phyloP scores from a whole-genome alignment of 805 yeast genomes.

The Ogataea zsoltii region DNA sequence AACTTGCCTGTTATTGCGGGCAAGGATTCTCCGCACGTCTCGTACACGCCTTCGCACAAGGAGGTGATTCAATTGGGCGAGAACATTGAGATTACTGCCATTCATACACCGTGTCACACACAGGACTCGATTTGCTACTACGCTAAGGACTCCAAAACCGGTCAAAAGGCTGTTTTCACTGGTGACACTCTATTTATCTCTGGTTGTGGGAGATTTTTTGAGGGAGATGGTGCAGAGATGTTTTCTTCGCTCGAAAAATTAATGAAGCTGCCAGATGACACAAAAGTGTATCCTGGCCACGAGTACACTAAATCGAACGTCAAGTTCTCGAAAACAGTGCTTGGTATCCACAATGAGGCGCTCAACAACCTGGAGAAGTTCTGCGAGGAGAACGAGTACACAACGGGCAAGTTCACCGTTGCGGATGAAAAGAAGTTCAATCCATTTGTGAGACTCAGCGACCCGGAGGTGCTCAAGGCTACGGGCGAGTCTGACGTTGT shows the following conservation, averaged over 20 bases:
- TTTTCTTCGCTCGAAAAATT: conserved; percentile 62
- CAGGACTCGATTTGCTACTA: conserved; percentile 92
- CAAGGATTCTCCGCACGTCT: conserved; percentile 70
- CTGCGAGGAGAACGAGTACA: conserved; percentile 56
- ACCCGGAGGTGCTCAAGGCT: conserved; percentile 58
- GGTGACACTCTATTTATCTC: conserved; percentile 94
- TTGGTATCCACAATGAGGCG: conserved; percentile 49
- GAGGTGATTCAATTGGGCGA: conserved; percentile 66
- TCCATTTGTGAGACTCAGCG: conserved; percentile 84
- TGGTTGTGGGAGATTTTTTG: conserved; percentile 97
- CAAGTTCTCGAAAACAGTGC: conserved; percentile 68
- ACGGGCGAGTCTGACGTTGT: conserved; percentile 52
- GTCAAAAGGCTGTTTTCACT: conserved; percentile 77
- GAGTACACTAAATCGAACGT: conserved; percentile 89
- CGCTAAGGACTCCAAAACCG: conserved; percentile 62
- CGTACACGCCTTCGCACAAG: conserved; percentile 65
- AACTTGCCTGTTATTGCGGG: conserved; percentile 79
- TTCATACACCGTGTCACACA: conserved; percentile 98
- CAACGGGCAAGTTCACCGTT: conserved; percentile 87
- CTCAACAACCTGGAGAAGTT: conserved; percentile 55
- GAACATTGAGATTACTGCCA: conserved; percentile 65
- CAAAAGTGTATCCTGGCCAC: conserved; percentile 89
- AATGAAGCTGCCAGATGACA: conserved; percentile 62
- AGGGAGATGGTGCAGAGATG: conserved; percentile 86
- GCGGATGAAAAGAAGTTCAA: conserved; percentile 79